These are phyloP conservation scores for Eucalyptus melliodora DNA, from an alignment of 345 rosid species.

Conservation along the genomic window DNA sequence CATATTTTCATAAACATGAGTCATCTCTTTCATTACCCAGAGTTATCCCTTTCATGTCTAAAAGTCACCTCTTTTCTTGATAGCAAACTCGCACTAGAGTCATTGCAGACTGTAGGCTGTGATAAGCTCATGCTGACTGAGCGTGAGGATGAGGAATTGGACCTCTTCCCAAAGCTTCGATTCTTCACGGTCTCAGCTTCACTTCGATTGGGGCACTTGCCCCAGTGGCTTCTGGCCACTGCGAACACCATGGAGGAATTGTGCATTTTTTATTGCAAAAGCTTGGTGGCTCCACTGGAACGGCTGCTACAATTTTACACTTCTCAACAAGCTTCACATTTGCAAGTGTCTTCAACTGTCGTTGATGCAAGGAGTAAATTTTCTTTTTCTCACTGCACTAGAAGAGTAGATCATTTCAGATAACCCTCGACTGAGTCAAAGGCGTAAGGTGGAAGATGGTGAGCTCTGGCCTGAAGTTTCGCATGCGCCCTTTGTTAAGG, in stretches of 20 bases:
- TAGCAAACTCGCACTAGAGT: not conserved
- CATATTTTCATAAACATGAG: rapidly evolving
- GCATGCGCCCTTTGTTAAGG: not conserved
- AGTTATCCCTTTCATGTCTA: not conserved
- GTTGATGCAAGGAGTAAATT: not conserved
- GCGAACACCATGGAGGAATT: not conserved
- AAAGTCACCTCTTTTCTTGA: not conserved
- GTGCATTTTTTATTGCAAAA: not conserved
- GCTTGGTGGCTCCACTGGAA: not conserved
- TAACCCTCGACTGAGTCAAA: not conserved
- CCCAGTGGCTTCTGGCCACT: not conserved
- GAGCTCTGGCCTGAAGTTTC: not conserved
- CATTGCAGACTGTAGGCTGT: not conserved
- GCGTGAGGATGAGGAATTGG: not conserved
- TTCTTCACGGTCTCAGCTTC: not conserved
- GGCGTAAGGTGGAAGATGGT: not conserved
- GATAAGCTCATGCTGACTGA: not conserved
- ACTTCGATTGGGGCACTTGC: not conserved
- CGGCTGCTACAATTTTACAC: not conserved
- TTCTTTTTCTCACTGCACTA: not conserved
- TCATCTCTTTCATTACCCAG: not conserved
- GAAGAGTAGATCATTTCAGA: not conserved
- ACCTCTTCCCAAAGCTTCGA: not conserved
- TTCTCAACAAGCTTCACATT: not conserved
- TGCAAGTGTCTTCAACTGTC: not conserved